Percentiles rank a stretch among this genome's conserved stretches.
Evolutionary conservation across 78 protist species (phyloP).

Genomic region (Protostelium mycophagum): DNA sequence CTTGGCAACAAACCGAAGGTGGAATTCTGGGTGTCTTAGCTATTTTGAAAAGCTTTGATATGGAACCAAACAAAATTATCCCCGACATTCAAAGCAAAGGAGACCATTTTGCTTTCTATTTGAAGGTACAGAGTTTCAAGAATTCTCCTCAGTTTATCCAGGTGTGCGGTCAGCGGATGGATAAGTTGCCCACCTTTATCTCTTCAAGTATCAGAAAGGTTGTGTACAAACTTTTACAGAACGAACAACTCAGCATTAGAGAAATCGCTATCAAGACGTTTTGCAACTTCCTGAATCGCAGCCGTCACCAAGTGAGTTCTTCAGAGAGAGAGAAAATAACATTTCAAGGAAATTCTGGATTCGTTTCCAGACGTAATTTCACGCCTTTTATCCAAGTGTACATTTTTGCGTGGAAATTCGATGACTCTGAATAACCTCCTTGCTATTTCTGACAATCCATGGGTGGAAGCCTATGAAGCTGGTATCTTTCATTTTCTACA

Average conservation of each 20-base stretch:
- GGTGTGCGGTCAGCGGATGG: background rate
- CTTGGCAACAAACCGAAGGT: conserved; percentile 17
- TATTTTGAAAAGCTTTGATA: background rate
- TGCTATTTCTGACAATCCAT: background rate
- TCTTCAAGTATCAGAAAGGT: background rate
- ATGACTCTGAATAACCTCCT: background rate
- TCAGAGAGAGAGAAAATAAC: background rate
- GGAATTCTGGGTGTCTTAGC: conserved; percentile 5
- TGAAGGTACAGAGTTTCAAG: background rate
- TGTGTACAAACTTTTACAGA: background rate
- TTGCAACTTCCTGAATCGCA: background rate
- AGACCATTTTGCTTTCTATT: background rate
- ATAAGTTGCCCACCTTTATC: conserved; percentile 2
- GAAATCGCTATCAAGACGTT: conserved; percentile 13
- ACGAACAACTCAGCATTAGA: conserved; percentile 17
- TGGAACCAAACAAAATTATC: background rate
- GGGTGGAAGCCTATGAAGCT: background rate
- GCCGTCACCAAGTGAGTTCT: background rate
- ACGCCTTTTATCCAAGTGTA: background rate
- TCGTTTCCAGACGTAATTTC: background rate
- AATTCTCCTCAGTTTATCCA: background rate
- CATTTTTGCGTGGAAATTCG: background rate
- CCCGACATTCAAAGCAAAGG: background rate
- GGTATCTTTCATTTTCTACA: background rate
- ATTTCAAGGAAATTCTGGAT: background rate